Evolutionary conservation across 371 early-diverging fungal genomes (phyloP).

Genomic region (Scutellospora calospora): DNA sequence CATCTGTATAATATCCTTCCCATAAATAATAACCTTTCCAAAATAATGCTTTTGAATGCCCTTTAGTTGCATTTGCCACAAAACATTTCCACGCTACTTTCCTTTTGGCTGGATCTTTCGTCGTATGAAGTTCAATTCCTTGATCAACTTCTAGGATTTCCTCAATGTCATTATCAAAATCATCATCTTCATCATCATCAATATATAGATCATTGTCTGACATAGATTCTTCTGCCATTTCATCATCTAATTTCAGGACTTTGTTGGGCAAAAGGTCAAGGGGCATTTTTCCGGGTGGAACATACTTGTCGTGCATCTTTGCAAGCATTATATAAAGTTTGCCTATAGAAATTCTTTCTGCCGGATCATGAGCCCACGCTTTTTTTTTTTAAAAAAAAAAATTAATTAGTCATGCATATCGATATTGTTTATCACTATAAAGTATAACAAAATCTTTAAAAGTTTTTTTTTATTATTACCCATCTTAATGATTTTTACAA

Average conservation of each 20-base stretch:
- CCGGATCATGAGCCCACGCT: background rate
- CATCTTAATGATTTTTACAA: background rate
- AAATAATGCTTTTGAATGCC: background rate
- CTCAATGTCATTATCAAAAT: background rate
- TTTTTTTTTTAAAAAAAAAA: background rate
- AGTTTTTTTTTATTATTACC: background rate
- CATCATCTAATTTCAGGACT: too few relatives aligned
- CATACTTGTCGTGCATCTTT: too few relatives aligned
- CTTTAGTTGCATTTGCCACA: background rate
- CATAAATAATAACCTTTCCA: conserved; percentile 36
- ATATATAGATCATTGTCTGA: too few relatives aligned
- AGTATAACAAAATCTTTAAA: too few relatives aligned
- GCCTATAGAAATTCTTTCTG: background rate
- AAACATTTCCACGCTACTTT: conserved; percentile 1
- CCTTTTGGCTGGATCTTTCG: background rate
- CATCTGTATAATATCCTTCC: conserved; percentile 15
- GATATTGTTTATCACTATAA: background rate
- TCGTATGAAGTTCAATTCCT: background rate
- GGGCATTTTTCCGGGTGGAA: too few relatives aligned
- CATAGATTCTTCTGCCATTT: too few relatives aligned
- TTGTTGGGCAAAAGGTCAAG: too few relatives aligned
- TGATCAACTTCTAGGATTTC: background rate
- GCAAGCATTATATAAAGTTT: background rate
- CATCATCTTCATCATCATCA: too few relatives aligned
- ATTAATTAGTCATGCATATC: too few relatives aligned